A percentile compares a stretch with the other conserved stretches of the same genome.
phyloP scores from a whole-genome alignment of 2,329 filamentous ascomycete genomes.

The Podosphaera xanthii region DNA sequence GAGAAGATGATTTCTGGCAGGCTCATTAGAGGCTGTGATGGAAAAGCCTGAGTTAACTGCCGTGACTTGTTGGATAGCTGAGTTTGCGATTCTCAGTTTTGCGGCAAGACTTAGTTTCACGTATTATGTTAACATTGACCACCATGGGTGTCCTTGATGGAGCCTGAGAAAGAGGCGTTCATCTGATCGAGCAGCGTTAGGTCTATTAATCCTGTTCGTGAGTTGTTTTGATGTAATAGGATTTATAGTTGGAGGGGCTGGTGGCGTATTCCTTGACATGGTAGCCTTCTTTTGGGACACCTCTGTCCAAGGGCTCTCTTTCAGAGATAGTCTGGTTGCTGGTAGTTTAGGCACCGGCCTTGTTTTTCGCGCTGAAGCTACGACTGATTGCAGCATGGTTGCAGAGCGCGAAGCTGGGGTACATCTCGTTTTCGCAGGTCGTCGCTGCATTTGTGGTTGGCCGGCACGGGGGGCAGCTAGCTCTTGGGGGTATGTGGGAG shows the following conservation, averaged over 20 bases:
- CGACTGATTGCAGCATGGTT: no score
- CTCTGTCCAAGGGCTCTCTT: neutral
- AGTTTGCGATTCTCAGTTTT: neutral
- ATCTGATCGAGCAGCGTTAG: neutral
- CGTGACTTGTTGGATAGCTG: neutral
- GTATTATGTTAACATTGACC: neutral
- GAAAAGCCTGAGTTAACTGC: neutral
- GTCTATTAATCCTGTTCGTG: neutral
- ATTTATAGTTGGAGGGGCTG: neutral
- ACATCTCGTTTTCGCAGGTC: no score
- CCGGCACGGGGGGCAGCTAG: no score
- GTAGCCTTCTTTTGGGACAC: neutral
- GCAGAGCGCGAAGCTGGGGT: no score
- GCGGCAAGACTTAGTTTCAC: neutral
- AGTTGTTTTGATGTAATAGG: neutral
- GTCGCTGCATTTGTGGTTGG: no score
- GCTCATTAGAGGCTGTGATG: neutral
- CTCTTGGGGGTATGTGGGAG: no score
- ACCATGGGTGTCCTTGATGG: neutral
- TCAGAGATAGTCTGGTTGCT: no score
- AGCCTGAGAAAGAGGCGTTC: neutral
- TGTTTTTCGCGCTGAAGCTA: no score
- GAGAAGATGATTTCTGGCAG: no score
- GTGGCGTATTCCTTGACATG: neutral
- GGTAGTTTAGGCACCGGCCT: no score